These are phyloP conservation scores for Kwoniella dendrophila DNA, from an alignment of 768 basidiomycete species.

Conservation along the genomic window DNA sequence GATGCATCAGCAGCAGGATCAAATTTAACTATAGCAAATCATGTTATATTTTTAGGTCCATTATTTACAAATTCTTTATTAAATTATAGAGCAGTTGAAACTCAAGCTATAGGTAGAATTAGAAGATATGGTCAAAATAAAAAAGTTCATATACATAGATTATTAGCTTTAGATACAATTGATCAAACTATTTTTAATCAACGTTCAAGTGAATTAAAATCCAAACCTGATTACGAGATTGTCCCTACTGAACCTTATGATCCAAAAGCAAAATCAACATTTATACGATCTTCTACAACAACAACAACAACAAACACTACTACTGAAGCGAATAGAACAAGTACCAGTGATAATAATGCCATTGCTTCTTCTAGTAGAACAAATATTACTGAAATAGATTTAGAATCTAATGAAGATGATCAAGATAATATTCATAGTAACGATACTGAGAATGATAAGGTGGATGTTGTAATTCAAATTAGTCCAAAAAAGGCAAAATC, in stretches of 20 bases:
- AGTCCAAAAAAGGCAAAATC: slow-evolving; percentile 31
- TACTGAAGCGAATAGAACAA: no score
- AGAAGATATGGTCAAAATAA: slow-evolving; percentile 75
- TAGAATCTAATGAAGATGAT: no score
- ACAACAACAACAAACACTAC: no score
- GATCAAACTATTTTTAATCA: slow-evolving; percentile 74
- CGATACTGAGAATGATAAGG: slow-evolving; percentile 3
- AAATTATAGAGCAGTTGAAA: slow-evolving; percentile 74
- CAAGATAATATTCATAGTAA: slow-evolving; percentile 14
- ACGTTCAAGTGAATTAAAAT: slow-evolving; percentile 28
- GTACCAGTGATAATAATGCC: no score
- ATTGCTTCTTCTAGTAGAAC: no score
- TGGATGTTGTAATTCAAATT: slow-evolving; percentile 14
- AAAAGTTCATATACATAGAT: slow-evolving; percentile 76
- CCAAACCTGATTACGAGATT: slow-evolving; percentile 39
- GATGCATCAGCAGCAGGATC: slow-evolving; percentile 64
- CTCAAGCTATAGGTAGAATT: slow-evolving; percentile 58
- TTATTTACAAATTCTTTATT: slow-evolving; percentile 81
- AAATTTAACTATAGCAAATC: slow-evolving; percentile 89
- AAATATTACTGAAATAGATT: no score
- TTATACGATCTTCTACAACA: no score
- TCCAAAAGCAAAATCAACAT: no score
- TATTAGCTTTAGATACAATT: slow-evolving; percentile 82
- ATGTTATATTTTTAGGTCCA: slow-evolving; percentile 92
- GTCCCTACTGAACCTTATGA: slow-evolving; percentile 33